Base-by-base conservation (phyloP, 106 monocot genomes). In the Acorus gramineus region DNA sequence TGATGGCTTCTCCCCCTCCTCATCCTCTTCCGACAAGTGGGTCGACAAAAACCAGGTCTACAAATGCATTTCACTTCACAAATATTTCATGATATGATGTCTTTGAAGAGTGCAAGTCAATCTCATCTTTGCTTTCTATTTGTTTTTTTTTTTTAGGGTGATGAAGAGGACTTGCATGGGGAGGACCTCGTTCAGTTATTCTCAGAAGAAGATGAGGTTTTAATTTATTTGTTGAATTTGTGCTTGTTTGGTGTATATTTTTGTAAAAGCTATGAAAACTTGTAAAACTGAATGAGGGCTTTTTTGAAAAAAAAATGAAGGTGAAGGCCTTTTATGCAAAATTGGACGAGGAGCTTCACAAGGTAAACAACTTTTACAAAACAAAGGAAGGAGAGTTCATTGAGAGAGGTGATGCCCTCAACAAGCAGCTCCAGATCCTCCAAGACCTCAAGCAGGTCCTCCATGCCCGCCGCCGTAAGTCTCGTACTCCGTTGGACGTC, bases 341-440 rank as follows among this genome's bases (percentile, higher is more conserved):
- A 50, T 57, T 89, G 69, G 98, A 86, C 0, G 68, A 79, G 14
- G 98, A 98, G 75, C 64, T 98, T 10, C 75, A 80, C 60, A 98
- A 92, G 61, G 98, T 92, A 70, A 79, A 85, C 61, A 61, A 53
- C 13, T 98, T 98, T 72, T 88, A 98, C 75, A 68, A 4, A 49
- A 53, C 67, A 4, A 85, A 79, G 57, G 98, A 98, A 64, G 59
- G 52, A 12, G 98, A 92, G 76, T 92, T 91, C 73, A 71, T 81
- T 50, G 81, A 91, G 66, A 70, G 98, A 44, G 85, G 81, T 1
- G 92, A 98, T 43, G 65, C 59, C 2, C 75, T 98, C 13, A 73
- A 61, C 68, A 92, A 85, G 68, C 98, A 98, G 80, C 85, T 98
- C 5, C 85, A 88, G 54, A 98, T 89, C 14, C 80, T 98, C 49